phyloP scores from a whole-genome alignment of 1,284 basidiomycete genomes.

The Fereydounia khargensis region DNA sequence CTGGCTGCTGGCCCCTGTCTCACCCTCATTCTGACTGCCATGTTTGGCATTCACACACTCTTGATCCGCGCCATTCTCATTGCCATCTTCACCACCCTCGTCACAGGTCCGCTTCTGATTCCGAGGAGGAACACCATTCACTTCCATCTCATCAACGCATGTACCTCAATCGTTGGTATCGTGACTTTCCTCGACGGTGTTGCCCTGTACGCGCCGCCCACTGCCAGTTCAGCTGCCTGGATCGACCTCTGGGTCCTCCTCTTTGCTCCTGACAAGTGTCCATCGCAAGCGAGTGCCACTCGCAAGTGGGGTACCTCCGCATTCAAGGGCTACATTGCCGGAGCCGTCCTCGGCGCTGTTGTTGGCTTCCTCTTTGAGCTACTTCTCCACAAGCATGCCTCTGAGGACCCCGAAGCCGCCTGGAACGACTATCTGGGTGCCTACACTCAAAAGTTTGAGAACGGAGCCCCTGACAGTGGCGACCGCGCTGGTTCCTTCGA shows the following conservation, averaged over 20 bases:
- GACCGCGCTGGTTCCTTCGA: slow-evolving; percentile 40
- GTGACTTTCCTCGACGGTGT: slow-evolving; percentile 43
- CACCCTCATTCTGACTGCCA: slow-evolving; percentile 39
- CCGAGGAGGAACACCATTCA: slow-evolving; percentile 21
- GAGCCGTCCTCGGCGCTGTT: slow-evolving; percentile 26
- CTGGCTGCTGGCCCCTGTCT: slow-evolving; percentile 27
- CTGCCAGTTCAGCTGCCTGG: slow-evolving; percentile 30
- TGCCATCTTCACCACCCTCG: slow-evolving; percentile 24
- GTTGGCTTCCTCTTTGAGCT: slow-evolving; percentile 40
- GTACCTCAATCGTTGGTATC: slow-evolving; percentile 41
- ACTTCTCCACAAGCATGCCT: slow-evolving; percentile 35
- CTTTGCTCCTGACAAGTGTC: slow-evolving; percentile 22
- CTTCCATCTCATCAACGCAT: slow-evolving; percentile 38
- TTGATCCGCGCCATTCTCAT: slow-evolving; percentile 38
- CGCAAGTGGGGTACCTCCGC: slow-evolving; percentile 37
- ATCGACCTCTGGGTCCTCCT: slow-evolving; percentile 45
- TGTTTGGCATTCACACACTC: slow-evolving; percentile 46
- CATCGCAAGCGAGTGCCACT: slow-evolving; percentile 11
- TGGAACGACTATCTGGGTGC: slow-evolving; percentile 50
- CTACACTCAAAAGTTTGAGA: slow-evolving; percentile 31
- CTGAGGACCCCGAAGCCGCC: slow-evolving; percentile 37
- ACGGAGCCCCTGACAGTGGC: background rate
- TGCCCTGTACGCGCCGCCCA: slow-evolving; percentile 36
- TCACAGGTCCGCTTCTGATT: slow-evolving; percentile 38
- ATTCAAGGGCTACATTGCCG: slow-evolving; percentile 51